Conservation (phyloP, 345 rosid genomes). For the Eucalyptus regnans region DNA sequence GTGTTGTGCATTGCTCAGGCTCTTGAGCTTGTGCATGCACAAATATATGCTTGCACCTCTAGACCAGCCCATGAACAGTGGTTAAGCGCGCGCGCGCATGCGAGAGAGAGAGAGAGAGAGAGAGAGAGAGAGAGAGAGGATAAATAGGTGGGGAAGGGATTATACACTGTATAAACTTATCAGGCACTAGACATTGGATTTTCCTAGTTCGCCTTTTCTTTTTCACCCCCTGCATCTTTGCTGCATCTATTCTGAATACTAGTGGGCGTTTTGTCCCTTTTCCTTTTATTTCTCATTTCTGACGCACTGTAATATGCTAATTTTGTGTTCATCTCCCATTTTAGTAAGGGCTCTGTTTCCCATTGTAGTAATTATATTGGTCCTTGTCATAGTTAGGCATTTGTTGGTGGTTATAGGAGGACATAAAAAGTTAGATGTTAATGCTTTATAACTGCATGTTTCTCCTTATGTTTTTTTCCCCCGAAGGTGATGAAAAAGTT, state of each 20-base stretch:
- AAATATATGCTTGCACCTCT: not conserved
- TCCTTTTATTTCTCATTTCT: not conserved
- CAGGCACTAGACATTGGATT: not conserved
- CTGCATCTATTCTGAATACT: not conserved
- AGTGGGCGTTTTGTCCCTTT: not conserved
- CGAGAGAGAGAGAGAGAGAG: not conserved
- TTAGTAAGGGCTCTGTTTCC: not conserved
- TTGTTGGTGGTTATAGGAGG: not conserved
- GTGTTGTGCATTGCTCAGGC: not conserved
- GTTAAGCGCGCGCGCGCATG: accelerated
- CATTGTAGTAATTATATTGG: not conserved
- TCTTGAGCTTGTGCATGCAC: not conserved
- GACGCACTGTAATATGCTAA: not conserved
- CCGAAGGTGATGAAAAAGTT: not conserved
- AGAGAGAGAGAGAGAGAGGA: not conserved
- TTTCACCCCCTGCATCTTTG: not conserved
- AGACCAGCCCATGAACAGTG: not conserved
- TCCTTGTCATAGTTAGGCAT: not conserved
- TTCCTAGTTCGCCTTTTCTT: not conserved
- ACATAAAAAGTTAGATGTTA: not conserved
- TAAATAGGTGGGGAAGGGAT: not conserved
- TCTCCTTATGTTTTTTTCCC: not conserved
- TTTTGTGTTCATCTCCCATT: not conserved
- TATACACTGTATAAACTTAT: not conserved
- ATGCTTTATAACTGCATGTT: not conserved